These are phyloP conservation scores for Fomitopsis pulvina DNA, from an alignment of 768 basidiomycete genomes.

Conservation along the genomic window DNA sequence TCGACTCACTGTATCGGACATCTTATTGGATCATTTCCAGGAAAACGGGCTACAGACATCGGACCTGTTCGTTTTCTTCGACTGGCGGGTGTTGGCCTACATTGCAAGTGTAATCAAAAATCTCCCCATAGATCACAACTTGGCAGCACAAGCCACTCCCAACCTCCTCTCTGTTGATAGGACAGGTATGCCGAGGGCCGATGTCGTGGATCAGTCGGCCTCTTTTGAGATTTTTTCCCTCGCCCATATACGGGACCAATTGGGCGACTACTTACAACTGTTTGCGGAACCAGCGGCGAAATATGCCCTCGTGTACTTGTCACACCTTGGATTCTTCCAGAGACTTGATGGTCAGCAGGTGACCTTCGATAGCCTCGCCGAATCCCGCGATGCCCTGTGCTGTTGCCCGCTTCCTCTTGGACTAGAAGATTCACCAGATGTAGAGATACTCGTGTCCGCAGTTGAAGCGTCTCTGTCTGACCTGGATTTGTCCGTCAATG, in stretches of 20 bases:
- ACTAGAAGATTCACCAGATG: constrained; percentile 63
- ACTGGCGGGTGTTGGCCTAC: constrained; percentile 61
- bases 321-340: constrained; percentile 56
- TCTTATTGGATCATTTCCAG: constrained; percentile 46
- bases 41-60: constrained; percentile 37
- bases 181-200: constrained; percentile 17
- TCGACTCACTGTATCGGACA: constrained; percentile 35
- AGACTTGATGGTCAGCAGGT: constrained; percentile 30
- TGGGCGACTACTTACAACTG: constrained; percentile 55
- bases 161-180: constrained; percentile 42
- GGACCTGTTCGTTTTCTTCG: constrained; percentile 51
- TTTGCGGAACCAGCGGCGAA: constrained; percentile 45
- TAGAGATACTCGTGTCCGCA: constrained; percentile 64
- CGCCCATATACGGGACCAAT: constrained; percentile 50
- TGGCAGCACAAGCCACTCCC: constrained; percentile 22
- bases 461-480: constrained; percentile 68
- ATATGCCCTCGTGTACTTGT: constrained; percentile 51
- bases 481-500: constrained; percentile 67
- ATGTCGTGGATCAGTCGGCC: constrained; percentile 19
- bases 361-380: constrained; percentile 30
- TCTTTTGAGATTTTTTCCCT: constrained; percentile 55
- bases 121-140: constrained; percentile 15
- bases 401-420: constrained; percentile 65
- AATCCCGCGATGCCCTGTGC: constrained; percentile 35
- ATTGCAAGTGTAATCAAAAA: constrained; percentile 50